Conservation (phyloP, 306 rosid species). For the barrel medic (Medicago truncatula) region DNA sequence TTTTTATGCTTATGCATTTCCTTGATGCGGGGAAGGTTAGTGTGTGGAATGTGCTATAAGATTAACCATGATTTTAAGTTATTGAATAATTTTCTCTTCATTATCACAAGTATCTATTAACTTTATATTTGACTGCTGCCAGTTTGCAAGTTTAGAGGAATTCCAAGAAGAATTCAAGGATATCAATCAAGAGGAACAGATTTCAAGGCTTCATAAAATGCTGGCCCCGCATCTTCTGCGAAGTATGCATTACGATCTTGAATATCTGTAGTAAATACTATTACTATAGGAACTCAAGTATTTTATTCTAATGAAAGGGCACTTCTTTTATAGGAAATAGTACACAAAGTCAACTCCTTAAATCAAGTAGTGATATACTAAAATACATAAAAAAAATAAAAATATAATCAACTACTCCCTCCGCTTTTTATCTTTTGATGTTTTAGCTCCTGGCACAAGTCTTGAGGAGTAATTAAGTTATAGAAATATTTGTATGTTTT, state of each 20-base stretch:
- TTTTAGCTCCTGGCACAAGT: too few relatives aligned
- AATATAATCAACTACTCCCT: not conserved
- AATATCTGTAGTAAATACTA: constrained; percentile 8
- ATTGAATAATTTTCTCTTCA: constrained; percentile 40
- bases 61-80: constrained; percentile 33
- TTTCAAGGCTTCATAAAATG: constrained; percentile 95
- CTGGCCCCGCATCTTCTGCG: constrained; percentile 96
- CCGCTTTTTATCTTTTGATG: too few relatives aligned
- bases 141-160: constrained; percentile 98
- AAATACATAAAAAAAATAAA: not conserved
- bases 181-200: constrained; percentile 97
- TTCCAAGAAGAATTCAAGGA: constrained; percentile 98
- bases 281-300: not conserved
- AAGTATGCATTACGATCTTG: constrained; percentile 65
- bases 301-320: constrained; percentile 13
- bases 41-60: constrained; percentile 38
- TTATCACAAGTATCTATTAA: constrained; percentile 32
- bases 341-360: not conserved
- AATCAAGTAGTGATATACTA: not conserved
- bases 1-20: constrained; percentile 99
- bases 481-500: too few relatives aligned
- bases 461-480: too few relatives aligned
- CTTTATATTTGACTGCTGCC: constrained; percentile 41
- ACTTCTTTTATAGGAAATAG: not conserved
- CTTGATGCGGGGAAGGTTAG: constrained; percentile 99